phyloP scores from a whole-genome alignment of 2,329 filamentous ascomycete species.

The Fusarium devonianum region DNA sequence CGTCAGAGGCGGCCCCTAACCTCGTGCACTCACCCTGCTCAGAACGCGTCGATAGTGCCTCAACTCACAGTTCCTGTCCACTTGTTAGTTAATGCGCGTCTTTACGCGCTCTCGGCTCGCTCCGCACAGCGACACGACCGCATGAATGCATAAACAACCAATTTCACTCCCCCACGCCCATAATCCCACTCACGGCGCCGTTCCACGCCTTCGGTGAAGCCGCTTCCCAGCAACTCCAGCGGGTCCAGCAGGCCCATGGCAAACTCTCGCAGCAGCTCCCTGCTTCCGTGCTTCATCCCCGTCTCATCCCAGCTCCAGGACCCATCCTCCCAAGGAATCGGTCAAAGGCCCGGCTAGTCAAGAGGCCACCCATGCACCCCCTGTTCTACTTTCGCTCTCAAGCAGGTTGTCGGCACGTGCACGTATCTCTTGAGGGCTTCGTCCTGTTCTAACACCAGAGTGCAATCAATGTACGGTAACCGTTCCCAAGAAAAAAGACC shows the following conservation, averaged over 20 bases:
- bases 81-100: not conserved
- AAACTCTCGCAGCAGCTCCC: not conserved
- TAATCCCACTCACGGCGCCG: conserved; percentile 38
- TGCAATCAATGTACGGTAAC: too few species aligned
- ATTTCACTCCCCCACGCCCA: conserved; percentile 41
- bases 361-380: conserved; percentile 31
- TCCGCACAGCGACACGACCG: conserved; percentile 21
- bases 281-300: conserved; percentile 6
- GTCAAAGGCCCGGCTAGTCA: conserved; percentile 22
- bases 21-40: too few species aligned
- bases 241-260: conserved; percentile 25
- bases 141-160: conserved; percentile 44
- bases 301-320: not conserved
- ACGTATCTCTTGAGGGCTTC: conserved; percentile 24
- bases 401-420: conserved; percentile 14
- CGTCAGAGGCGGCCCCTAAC: too few species aligned
- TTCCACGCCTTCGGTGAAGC: conserved; percentile 44
- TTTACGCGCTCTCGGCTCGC: conserved; percentile 19
- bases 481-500: too few species aligned
- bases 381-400: conserved; percentile 17
- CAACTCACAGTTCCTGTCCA: too few species aligned
- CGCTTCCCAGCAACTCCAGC: conserved; percentile 15
- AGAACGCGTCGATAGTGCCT: too few species aligned
- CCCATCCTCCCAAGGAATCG: conserved; percentile 24
- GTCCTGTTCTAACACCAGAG: too few species aligned